phyloP scores from a whole-genome alignment of 2,329 filamentous ascomycete species.

The Fusarium sp. region DNA sequence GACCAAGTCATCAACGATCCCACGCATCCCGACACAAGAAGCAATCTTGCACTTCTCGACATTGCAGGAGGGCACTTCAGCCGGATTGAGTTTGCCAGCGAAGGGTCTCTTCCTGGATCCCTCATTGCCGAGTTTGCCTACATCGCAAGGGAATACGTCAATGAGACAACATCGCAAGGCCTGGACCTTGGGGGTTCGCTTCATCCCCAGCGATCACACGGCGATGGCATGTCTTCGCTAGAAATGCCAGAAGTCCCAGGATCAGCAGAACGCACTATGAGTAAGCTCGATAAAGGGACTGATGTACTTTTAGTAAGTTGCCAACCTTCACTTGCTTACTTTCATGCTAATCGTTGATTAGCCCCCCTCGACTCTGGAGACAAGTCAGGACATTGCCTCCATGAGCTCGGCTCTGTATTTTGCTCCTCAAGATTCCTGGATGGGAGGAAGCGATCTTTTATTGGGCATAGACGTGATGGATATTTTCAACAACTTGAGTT shows the following conservation, averaged over 20 bases:
- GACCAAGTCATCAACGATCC: conserved; percentile 38
- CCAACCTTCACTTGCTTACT: background rate
- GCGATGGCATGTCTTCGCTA: background rate
- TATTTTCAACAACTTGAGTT: conserved; percentile 30
- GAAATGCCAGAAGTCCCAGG: background rate
- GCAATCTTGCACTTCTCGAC: conserved; percentile 33
- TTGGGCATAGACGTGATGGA: conserved; percentile 41
- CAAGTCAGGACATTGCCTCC: background rate
- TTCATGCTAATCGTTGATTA: background rate
- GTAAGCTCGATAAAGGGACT: background rate
- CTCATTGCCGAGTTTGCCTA: conserved; percentile 36
- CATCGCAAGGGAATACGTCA: conserved; percentile 38
- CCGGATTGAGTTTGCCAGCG: conserved; percentile 34
- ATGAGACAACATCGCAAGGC: conserved; percentile 16
- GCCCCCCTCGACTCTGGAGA: background rate
- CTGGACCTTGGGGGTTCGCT: background rate
- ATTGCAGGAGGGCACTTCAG: conserved; percentile 38
- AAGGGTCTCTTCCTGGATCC: conserved; percentile 27
- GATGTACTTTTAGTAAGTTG: background rate
- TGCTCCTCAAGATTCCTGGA: conserved; percentile 28
- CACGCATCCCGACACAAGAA: conserved; percentile 20
- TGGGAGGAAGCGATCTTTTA: conserved; percentile 26
- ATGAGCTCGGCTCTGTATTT: conserved; percentile 14
- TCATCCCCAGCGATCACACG: accelerated
- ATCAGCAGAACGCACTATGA: background rate